phyloP scores from a whole-genome alignment of 805 yeast genomes.

The Komagataella pseudopastoris region DNA sequence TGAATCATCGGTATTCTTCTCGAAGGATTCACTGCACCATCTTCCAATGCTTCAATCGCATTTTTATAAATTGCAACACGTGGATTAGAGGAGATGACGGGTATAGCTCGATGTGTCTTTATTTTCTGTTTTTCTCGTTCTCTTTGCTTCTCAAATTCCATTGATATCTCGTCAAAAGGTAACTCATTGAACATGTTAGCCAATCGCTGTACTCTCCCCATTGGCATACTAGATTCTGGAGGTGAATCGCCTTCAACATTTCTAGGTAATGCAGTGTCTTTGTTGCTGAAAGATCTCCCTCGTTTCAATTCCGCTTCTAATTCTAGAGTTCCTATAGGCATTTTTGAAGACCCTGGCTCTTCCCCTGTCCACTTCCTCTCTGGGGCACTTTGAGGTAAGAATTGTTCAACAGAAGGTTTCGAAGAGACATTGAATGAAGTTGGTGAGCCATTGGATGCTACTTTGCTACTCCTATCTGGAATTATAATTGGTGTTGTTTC shows the following conservation, averaged over 20 bases:
- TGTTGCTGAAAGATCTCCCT: not conserved
- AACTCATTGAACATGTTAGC: constrained; percentile 59
- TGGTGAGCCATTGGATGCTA: not conserved
- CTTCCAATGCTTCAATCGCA: constrained; percentile 76
- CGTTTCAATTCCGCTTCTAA: not conserved
- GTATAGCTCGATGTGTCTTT: constrained; percentile 43
- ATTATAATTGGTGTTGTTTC: not conserved
- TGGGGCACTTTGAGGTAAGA: not conserved
- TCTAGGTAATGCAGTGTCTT: not conserved
- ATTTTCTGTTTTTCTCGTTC: constrained; percentile 61
- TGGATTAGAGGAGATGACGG: constrained; percentile 67
- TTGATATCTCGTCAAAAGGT: constrained; percentile 68
- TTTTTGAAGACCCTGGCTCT: not conserved
- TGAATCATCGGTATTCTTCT: constrained; percentile 1
- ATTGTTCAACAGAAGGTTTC: not conserved
- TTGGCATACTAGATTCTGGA: not conserved
- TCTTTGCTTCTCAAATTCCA: constrained; percentile 80
- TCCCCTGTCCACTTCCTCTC: not conserved
- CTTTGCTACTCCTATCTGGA: not conserved
- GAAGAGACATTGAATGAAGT: not conserved
- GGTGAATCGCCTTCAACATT: constrained; percentile 6
- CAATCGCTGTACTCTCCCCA: constrained; percentile 44
- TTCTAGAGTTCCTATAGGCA: not conserved
- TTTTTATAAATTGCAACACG: constrained; percentile 84
- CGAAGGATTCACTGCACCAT: constrained; percentile 14